Evolutionary conservation across 441 rosid species (phyloP), one percentile per base, ranked within the genome.

Genomic region (Metrosideros polymorpha): DNA sequence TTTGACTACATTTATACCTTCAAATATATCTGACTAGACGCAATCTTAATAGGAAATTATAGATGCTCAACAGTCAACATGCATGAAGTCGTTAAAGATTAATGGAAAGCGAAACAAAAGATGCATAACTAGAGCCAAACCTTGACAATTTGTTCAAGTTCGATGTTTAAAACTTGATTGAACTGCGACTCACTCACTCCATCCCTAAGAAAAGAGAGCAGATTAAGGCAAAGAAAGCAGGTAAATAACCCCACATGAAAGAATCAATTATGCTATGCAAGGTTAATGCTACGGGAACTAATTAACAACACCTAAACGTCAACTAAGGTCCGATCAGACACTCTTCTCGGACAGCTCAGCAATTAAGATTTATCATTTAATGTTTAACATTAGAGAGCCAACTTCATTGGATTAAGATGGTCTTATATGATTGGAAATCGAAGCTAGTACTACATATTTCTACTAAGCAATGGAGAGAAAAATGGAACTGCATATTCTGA

Each of bases 181-280:
- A 96, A 96, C 85, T 96, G 99, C 50, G 98, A 92, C 86, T 96
- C 97, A 42, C 99, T 92, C 75, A 96, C 96, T 83, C 99, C 98
- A 89, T 98, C 98, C 94, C 99, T 95, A 88, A 61, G 86, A 66
- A 84, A 49, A 82, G 59, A 87, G 85, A 82, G 32, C 83, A 54
- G 51, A 83, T 82, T 49, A 63, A 86, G 43, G 45, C 51, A 87
- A 61, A 14, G 84, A 66, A 32, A 47, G 29, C 47, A 35, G 45
- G 77, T 18, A 29, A 32, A 30, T 39, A 18, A 63, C 76, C 25
- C 76, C 76, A 8, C 18, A 30, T 39, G 42, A 63, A 32, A 63
- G 32, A 17, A 32, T 63, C 43, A 30, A 6, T 63, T 63, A 32
- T 4, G 25, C 76, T 17, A 30, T 8, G 76, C 76, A 30, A 63